Conservation (phyloP, 2,329 filamentous ascomycete genomes). For the Aspergillus pseudotamarii region DNA sequence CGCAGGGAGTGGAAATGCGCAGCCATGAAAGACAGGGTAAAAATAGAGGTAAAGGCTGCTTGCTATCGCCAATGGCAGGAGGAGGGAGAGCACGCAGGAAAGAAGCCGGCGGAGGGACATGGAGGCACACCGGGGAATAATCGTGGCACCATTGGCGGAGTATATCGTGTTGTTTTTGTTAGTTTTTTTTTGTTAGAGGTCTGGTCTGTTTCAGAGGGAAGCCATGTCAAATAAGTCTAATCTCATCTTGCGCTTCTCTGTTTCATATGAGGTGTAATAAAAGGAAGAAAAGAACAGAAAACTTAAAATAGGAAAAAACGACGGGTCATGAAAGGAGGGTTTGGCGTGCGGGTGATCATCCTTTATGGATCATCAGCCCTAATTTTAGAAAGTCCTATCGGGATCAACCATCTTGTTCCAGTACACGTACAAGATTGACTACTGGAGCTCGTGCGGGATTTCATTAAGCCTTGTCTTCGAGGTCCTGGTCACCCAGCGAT, state of each 20-base stretch:
- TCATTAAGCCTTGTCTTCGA: no score
- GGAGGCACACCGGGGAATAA: slow-evolving; percentile 24
- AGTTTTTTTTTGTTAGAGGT: not conserved
- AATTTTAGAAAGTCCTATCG: not conserved
- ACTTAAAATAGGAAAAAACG: not conserved
- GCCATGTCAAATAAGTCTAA: slow-evolving; percentile 4
- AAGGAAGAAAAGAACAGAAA: not conserved
- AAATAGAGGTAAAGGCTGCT: slow-evolving; percentile 81
- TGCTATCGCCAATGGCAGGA: slow-evolving; percentile 68
- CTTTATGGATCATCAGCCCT: not conserved
- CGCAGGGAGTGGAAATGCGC: slow-evolving; percentile 69
- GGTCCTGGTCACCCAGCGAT: not conserved
- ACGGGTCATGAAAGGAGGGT: not conserved
- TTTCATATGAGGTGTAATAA: not conserved
- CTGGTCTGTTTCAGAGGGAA: not conserved
- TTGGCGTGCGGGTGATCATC: slow-evolving; percentile 2
- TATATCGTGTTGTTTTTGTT: not conserved
- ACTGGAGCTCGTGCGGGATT: not conserved
- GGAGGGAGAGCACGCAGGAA: slow-evolving; percentile 49
- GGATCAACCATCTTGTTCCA: not conserved
- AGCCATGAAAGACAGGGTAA: slow-evolving; percentile 79
- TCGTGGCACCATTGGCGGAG: slow-evolving; percentile 8
- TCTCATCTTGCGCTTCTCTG: not conserved
- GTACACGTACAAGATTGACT: not conserved
- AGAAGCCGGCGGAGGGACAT: slow-evolving; percentile 57